Evolutionary conservation across 805 yeast genomes (phyloP).

Genomic region (Candida alai): DNA sequence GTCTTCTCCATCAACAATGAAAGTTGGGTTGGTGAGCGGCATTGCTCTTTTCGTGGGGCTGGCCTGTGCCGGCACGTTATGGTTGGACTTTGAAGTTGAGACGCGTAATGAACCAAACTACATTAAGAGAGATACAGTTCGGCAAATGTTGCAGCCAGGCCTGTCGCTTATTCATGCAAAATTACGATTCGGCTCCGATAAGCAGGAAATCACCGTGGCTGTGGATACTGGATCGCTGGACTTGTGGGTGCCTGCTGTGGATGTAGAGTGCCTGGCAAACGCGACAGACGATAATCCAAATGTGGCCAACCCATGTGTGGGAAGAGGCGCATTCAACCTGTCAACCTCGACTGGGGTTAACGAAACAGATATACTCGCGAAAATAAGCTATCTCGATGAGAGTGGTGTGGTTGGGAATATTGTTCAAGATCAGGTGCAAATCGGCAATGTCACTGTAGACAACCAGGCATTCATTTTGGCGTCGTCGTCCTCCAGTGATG

Average conservation of each 20-base stretch:
- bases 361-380: conserved; percentile 34
- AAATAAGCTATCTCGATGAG: conserved; percentile 45
- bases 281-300: conserved; percentile 15
- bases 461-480: conserved; percentile 72
- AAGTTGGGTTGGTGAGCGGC: no score
- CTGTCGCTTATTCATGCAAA: no score
- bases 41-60: no score
- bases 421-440: conserved; percentile 59
- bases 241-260: conserved; percentile 32
- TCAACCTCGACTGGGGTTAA: conserved; percentile 40
- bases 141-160: no score
- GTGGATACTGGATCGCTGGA: conserved; percentile 42
- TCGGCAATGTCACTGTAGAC: conserved; percentile 47
- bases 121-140: no score
- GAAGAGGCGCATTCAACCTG: conserved; percentile 47
- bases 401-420: conserved; percentile 47
- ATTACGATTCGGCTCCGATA: conserved; percentile 31
- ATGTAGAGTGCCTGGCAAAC: conserved; percentile 9
- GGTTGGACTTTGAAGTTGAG: no score
- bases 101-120: no score
- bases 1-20: no score
- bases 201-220: conserved; percentile 24
- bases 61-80: no score
- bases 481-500: conserved; percentile 53
- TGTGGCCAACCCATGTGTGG: no score